A percentile compares a stretch with the other conserved stretches of the same genome.
These are phyloP conservation scores for Fusarium sp. DNA, from an alignment of 2,329 filamentous ascomycete genomes.

Conservation along the genomic window DNA sequence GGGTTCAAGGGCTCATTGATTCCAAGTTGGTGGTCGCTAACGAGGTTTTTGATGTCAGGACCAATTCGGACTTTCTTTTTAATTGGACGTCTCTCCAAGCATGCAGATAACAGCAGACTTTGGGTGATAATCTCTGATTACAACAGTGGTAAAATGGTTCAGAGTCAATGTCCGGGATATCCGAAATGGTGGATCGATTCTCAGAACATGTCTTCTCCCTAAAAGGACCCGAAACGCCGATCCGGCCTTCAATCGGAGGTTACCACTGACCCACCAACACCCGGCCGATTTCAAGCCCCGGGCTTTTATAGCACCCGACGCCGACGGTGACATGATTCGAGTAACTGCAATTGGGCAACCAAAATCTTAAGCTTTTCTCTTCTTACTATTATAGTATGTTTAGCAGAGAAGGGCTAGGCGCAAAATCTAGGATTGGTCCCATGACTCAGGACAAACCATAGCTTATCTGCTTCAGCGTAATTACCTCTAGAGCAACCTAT, in stretches of 20 bases:
- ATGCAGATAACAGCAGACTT: not conserved
- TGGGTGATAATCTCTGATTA: not conserved
- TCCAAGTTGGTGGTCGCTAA: slow-evolving; percentile 22
- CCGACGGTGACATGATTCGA: slow-evolving; percentile 15
- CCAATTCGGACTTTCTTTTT: slow-evolving; percentile 4
- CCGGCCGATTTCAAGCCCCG: slow-evolving; percentile 27
- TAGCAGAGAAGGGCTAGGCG: not conserved
- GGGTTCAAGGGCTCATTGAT: slow-evolving; percentile 24
- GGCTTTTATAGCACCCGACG: slow-evolving; percentile 15
- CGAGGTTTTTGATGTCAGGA: slow-evolving; percentile 26
- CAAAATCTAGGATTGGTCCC: not conserved
- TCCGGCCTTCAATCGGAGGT: slow-evolving; percentile 33
- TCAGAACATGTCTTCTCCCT: slow-evolving; percentile 10
- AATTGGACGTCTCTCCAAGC: slow-evolving; percentile 9
- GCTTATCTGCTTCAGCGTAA: slow-evolving; percentile 9
- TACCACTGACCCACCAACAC: slow-evolving; percentile 13
- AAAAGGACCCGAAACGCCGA: slow-evolving; percentile 29
- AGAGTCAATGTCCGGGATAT: slow-evolving; percentile 28
- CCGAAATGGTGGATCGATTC: slow-evolving; percentile 38
- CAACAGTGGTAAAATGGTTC: slow-evolving; percentile 6
- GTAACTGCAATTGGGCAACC: slow-evolving; percentile 4
- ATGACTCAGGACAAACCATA: slow-evolving; percentile 13
- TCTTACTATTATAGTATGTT: not conserved
- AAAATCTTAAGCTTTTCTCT: not conserved
- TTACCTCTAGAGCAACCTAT: not conserved